Evolutionary conservation across 495 filamentous ascomycete genomes (phyloP).

Genomic region (Elaphomyces granulatus): DNA sequence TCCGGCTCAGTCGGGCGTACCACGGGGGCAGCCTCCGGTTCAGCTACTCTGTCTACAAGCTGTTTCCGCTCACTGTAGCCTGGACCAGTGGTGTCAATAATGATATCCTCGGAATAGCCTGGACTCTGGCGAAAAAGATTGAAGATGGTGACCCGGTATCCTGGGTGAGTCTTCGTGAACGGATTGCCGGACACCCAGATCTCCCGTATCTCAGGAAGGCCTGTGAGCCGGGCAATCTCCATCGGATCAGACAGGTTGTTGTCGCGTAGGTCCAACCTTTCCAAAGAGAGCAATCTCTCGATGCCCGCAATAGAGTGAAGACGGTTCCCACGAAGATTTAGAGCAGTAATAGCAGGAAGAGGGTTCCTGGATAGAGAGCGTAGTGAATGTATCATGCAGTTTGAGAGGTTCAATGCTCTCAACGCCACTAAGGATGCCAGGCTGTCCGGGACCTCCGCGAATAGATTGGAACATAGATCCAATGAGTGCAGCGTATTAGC

Average conservation of each 20-base stretch:
- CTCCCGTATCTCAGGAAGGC: slow-evolving; percentile 80
- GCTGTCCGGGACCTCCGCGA: slow-evolving; percentile 81
- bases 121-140: slow-evolving; percentile 91
- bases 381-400: slow-evolving; percentile 94
- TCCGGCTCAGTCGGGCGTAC: slow-evolving; percentile 48
- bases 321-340: slow-evolving; percentile 85
- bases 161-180: slow-evolving; percentile 73
- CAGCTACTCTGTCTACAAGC: slow-evolving; percentile 65
- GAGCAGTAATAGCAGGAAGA: slow-evolving; percentile 79
- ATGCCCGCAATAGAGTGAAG: slow-evolving; percentile 80
- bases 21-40: slow-evolving; percentile 59
- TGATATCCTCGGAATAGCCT: slow-evolving; percentile 78
- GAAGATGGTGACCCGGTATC: slow-evolving; percentile 81
- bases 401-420: slow-evolving; percentile 77
- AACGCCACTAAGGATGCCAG: slow-evolving; percentile 67
- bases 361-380: slow-evolving; percentile 78
- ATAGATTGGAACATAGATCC: slow-evolving; percentile 82
- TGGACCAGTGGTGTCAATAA: slow-evolving; percentile 72
- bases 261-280: slow-evolving; percentile 81
- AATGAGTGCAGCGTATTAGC: slow-evolving; percentile 77
- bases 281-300: slow-evolving; percentile 73
- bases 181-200: slow-evolving; percentile 85
- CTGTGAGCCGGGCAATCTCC: slow-evolving; percentile 78
- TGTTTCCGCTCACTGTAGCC: slow-evolving; percentile 70
- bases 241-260: slow-evolving; percentile 83